Evolutionary conservation across 139 green algal species (phyloP), one percentile per base, ranked within the genome.

Genomic region (Chlorella sp.): DNA sequence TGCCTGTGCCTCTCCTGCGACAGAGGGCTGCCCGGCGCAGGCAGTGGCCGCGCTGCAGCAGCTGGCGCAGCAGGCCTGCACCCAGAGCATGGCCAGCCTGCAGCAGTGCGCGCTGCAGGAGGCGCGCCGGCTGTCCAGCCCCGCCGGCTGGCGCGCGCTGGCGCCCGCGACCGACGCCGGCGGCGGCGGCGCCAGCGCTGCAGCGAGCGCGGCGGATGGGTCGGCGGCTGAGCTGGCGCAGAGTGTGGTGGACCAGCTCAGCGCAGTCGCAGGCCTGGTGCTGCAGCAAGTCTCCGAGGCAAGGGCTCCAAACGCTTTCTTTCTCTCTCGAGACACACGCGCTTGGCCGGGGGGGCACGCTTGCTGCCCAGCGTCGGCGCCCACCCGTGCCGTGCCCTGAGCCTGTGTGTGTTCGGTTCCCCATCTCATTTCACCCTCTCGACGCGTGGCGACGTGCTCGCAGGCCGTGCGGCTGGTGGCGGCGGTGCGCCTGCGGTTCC

Each of bases 221-320:
- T 3, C n/a, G n/a, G n/a, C n/a, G 38, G 41, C 56, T 77, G 59
- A 59, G 3, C 43, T 73, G 66, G 71, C 83, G 38, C 35, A 46
- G 12, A 12, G 33, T 2, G 56, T 72, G 59, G 63, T 86, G 81
- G 53, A 63, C 38, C 72, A 78, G 25, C 43, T 86, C 48, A 40
- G 61, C 58, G 77, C 72, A 8, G 60, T 76, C 21, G 69, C 69
- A 3, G 51, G 48, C 5, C 35, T 76, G 38, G 45, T 77, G 48
- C 61, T 48, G 43, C 72, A 45, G 43, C 31, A 38, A 14, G 56
- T 29, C 6, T 67, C 64, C 0, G 79, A 72, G 1, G 50, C 56
- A 3, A 19, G 64, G 19, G 72, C 78, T 7, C 35, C 77, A 1
- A 12, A 40, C 12, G 62, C 68, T 9, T 79, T 86, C 53, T 80